Evolutionary conservation across 495 filamentous ascomycete genomes (phyloP), one percentile per base, ranked within the genome.

Genomic region (Trichocladium uniseriatum): DNA sequence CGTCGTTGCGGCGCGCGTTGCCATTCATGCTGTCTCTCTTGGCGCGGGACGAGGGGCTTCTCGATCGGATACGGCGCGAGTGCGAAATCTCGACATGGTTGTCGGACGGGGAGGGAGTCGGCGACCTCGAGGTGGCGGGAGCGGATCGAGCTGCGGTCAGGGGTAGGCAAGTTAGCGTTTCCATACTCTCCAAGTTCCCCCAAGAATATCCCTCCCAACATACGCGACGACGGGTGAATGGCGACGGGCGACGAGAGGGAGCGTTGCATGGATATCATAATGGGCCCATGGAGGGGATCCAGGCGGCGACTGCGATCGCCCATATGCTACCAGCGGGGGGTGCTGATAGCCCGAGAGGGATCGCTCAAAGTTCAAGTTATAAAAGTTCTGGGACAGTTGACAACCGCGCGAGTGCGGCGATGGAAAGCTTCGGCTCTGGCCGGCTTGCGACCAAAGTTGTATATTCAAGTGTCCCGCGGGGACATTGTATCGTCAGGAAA

Each of bases 211-310:
- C 50, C 48, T 45, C 49, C 48, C 61, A 58, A 75, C 72, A 64
- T 73, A 75, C 72, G 67, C 60, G 68, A 63, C 56, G 72, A 71
- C 52, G 71, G 67, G 57, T 72, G 71, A 53, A 73, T 65, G 57
- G 68, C 68, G 63, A 72, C 71, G 53, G 72, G 71, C 56, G 72
- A 74, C 21, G 71, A 73, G 46, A 73, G 69, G 45, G 71, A 74
- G 52, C 71, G 71, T 63, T 76, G 71, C 71, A 76, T 76, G 61
- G 72, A 71, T 62, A 73, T 71, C 71, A 76, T 76, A 67, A 57
- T 72, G 66, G 64, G 60, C 62, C 68, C 71, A 69, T 71, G 58
- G 45, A 53, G 51, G 51, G 49, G 42, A 15, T 53, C 54, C 47
- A 50, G 49, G 20, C 19, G 57, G 48, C 45, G 48, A 42, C 38